Percentiles rank a stretch among this genome's conserved stretches.
These are phyloP conservation scores for Schwanniomyces yamadae DNA, from an alignment of 805 yeast genomes.

Conservation along the genomic window DNA sequence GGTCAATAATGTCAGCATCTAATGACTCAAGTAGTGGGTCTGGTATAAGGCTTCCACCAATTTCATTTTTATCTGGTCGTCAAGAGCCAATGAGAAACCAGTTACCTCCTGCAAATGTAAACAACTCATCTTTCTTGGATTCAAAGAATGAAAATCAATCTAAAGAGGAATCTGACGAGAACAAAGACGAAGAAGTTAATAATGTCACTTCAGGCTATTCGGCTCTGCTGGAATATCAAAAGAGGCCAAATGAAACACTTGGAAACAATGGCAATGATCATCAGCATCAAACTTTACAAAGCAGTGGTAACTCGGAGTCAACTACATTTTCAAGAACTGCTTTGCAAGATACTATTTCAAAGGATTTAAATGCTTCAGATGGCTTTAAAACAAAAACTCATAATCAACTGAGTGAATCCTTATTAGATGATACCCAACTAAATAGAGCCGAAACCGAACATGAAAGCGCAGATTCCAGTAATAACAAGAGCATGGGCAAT, in stretches of 20 bases:
- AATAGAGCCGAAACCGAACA: too few relatives aligned
- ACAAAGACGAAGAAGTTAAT: background rate
- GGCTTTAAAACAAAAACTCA: background rate
- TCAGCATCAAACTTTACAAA: too few relatives aligned
- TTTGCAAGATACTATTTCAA: background rate
- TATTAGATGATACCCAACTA: too few relatives aligned
- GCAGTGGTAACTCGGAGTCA: too few relatives aligned
- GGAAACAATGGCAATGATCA: constrained; percentile 14
- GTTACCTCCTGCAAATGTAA: constrained; percentile 17
- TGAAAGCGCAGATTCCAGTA: too few relatives aligned
- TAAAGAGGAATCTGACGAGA: constrained; percentile 2
- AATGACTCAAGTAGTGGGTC: constrained; percentile 5
- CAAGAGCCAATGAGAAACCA: constrained; percentile 2
- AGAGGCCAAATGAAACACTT: constrained; percentile 7
- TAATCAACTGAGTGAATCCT: background rate
- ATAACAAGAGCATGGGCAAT: too few relatives aligned
- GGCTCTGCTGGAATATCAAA: too few relatives aligned
- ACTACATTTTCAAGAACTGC: too few relatives aligned
- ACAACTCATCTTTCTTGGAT: constrained; percentile 21
- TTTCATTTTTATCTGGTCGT: constrained; percentile 25
- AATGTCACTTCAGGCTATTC: too few relatives aligned
- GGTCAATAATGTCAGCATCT: constrained; percentile 6
- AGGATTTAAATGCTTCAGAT: background rate
- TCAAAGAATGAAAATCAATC: constrained; percentile 4
- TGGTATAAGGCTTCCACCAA: constrained; percentile 17